These are phyloP conservation scores for Saturnispora saitoi DNA, from an alignment of 805 yeast genomes.

Conservation along the genomic window DNA sequence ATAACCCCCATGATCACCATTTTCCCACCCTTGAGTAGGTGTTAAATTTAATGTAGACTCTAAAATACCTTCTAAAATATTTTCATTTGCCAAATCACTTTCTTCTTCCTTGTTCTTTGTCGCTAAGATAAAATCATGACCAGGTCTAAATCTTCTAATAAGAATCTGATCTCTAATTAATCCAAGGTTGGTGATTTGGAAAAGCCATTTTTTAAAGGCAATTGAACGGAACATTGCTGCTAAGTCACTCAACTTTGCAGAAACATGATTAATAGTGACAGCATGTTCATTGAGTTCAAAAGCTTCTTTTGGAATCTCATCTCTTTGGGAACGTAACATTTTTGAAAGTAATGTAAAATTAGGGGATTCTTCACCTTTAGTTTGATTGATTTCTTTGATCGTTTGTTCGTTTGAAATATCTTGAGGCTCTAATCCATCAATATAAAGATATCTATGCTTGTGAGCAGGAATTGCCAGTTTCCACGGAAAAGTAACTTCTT, in stretches of 20 bases:
- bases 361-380: constrained; percentile 40
- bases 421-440: constrained; percentile 51
- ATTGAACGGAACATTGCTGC: constrained; percentile 50
- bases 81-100: neutral
- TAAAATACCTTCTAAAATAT: constrained; percentile 41
- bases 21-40: constrained; percentile 76
- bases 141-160: constrained; percentile 87
- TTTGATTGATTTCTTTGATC: constrained; percentile 26
- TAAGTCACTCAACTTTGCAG: constrained; percentile 40
- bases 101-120: constrained; percentile 38
- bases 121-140: constrained; percentile 87
- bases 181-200: constrained; percentile 48
- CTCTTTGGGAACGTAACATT: constrained; percentile 10
- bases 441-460: constrained; percentile 76
- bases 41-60: constrained; percentile 82
- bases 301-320: constrained; percentile 11
- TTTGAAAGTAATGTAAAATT: constrained; percentile 35
- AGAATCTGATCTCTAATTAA: constrained; percentile 60
- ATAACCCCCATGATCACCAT: constrained; percentile 91
- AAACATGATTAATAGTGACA: constrained; percentile 13
- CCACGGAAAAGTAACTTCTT: constrained; percentile 69
- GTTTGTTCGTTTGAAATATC: constrained; percentile 27
- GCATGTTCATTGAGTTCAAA: constrained; percentile 14
- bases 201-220: constrained; percentile 64
- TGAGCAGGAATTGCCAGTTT: constrained; percentile 89